Conservation (phyloP, 306 rosid species). For the Myrica gale region DNA sequence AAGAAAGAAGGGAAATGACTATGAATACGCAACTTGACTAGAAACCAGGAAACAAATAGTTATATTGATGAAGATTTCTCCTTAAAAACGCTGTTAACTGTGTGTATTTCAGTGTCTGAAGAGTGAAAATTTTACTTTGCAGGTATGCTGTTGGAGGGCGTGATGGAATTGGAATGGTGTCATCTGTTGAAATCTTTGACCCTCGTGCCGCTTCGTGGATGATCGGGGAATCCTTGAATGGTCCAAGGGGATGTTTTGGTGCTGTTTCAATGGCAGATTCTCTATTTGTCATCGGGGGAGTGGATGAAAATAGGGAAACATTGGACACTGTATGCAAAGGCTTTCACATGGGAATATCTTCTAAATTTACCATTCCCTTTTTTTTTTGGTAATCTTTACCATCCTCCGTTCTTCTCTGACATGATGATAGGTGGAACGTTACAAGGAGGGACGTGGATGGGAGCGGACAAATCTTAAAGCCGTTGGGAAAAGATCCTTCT, state of each 20-base stretch:
- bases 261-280: constrained; percentile 35
- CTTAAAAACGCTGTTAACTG: neutral
- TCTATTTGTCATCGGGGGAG: constrained; percentile 41
- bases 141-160: constrained; percentile 51
- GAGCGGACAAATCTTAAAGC: constrained; percentile 29
- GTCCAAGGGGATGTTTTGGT: constrained; percentile 33
- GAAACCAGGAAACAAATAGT: no score
- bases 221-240: constrained; percentile 32
- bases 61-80: no score
- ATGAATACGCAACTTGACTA: neutral
- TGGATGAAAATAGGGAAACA: constrained; percentile 6
- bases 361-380: neutral
- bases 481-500: constrained; percentile 44
- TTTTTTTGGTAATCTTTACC: neutral
- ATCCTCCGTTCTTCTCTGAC: neutral
- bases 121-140: constrained; percentile 7
- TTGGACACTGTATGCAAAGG: constrained; percentile 34
- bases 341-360: neutral
- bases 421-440: constrained; percentile 44
- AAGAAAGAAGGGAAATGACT: neutral
- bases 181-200: constrained; percentile 43
- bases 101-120: neutral
- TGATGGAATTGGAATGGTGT: constrained; percentile 30
- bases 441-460: constrained; percentile 45
- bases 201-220: constrained; percentile 45